Evolutionary conservation across 1,284 basidiomycete genomes (phyloP), one percentile per base, ranked within the genome.

Genomic region (Porodaedalea pini): DNA sequence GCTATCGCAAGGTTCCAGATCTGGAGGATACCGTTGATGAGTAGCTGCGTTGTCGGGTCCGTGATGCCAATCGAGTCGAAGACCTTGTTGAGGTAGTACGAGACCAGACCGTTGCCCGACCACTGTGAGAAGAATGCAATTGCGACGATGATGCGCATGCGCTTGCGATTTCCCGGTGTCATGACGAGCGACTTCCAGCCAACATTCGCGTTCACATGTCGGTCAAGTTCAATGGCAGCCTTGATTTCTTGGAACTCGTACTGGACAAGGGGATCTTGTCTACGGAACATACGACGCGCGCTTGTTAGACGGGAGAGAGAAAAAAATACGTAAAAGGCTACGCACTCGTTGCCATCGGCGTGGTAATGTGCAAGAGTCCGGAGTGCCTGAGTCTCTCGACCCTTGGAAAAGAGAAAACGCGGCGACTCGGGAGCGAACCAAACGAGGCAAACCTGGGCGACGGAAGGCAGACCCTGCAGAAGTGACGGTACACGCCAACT

Each of bases 111-210:
- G 62, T 85, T 85, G 0, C 82, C 82, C 34, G 79, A 81, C 80
- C 82, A 85, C 63, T 85, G 83, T 2, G 81, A 82, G 73, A 85
- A 83, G 70, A 84, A 75, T 2, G 78, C 81, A 39, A 84, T 73
- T 0, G 80, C 81, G 41, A 83, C 63, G 66, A 83, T 79, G 57
- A 83, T 78, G 32, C 78, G 67, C 65, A 83, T 71, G 15, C 82
- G 76, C 54, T 71, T 75, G 43, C 75, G 73, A 68, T 86, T 85
- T 2, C 82, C 83, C 3, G 71, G 73, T 2, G 75, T 81, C 62
- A 65, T 72, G 66, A 83, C 64, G 49, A 85, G 71, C 51, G 75
- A 74, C 57, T 69, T 62, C 78, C 78, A 84, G 7, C 76, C 78
- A 51, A 76, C 71, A 59, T 73, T 78, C 58, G 65, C 69, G 62